A percentile compares a stretch with the other conserved stretches of the same genome.
Conservation (phyloP, 2,329 filamentous ascomycete genomes). For the Penicillium sp. region DNA sequence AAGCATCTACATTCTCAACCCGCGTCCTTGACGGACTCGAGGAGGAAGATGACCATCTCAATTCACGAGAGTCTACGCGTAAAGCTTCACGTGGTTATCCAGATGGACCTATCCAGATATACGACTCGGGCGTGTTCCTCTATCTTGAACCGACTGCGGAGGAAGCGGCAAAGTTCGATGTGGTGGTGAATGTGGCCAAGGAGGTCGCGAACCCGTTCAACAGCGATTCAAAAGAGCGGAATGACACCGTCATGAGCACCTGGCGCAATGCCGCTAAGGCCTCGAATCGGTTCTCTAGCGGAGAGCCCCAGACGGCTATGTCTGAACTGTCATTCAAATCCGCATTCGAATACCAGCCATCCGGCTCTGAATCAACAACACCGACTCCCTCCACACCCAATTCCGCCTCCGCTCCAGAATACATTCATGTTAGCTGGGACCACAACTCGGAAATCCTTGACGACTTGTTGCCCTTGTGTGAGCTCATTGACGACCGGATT, state of each 20-base stretch:
- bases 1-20: slow-evolving; percentile 21
- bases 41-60: slow-evolving; percentile 47
- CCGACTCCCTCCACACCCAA: slow-evolving; percentile 28
- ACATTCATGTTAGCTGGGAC: slow-evolving; percentile 62
- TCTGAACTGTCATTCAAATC: slow-evolving; percentile 49
- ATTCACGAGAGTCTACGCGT: slow-evolving; percentile 54
- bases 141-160: slow-evolving; percentile 59
- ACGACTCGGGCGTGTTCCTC: slow-evolving; percentile 57
- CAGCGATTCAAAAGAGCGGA: slow-evolving; percentile 23
- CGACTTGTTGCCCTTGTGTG: slow-evolving; percentile 55
- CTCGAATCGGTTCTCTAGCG: slow-evolving; percentile 32
- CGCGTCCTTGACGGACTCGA: slow-evolving; percentile 44
- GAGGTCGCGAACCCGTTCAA: slow-evolving; percentile 59
- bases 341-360: slow-evolving; percentile 40
- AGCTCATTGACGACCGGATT: slow-evolving; percentile 57
- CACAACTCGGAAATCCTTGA: slow-evolving; percentile 64
- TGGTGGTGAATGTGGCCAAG: slow-evolving; percentile 61
- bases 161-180: slow-evolving; percentile 57
- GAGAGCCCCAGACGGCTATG: slow-evolving; percentile 42
- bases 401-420: slow-evolving; percentile 49
- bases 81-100: slow-evolving; percentile 60
- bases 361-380: slow-evolving; percentile 27
- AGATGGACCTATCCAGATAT: slow-evolving; percentile 59
- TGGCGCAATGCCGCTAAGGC: slow-evolving; percentile 46
- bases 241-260: slow-evolving; percentile 41